Percentiles rank a stretch among this genome's conserved stretches.
Evolutionary conservation across 2,329 filamentous ascomycete species (phyloP).

Genomic region (Didymellaceae sp.): DNA sequence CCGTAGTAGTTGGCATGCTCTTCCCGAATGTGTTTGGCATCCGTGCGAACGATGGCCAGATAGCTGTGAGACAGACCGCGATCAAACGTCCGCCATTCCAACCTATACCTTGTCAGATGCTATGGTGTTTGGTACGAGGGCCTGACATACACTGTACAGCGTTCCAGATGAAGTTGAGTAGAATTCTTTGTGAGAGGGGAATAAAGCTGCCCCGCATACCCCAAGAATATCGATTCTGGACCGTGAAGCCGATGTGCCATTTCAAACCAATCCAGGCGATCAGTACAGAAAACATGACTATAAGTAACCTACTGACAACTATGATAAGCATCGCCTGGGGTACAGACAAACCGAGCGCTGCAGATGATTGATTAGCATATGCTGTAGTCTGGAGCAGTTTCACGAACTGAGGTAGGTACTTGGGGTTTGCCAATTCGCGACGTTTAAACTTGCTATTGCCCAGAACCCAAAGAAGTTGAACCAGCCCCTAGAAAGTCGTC

Average conservation of each 20-base stretch:
- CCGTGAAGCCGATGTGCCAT: constrained; percentile 60
- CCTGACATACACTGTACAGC: constrained; percentile 53
- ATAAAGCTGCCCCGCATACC: constrained; percentile 58
- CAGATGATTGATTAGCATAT: constrained; percentile 5
- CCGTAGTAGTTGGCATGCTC: constrained; percentile 44
- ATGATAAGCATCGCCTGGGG: constrained; percentile 58
- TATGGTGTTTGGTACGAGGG: no score
- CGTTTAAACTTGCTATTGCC: constrained; percentile 50
- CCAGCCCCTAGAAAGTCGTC: constrained; percentile 25
- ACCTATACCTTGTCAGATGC: constrained; percentile 26
- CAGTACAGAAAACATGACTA: constrained; percentile 53
- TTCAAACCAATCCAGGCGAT: constrained; percentile 57
- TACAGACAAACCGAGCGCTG: constrained; percentile 56
- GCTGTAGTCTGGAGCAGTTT: neutral
- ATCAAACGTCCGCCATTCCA: constrained; percentile 46
- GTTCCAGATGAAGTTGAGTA: constrained; percentile 61
- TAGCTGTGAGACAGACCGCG: constrained; percentile 45
- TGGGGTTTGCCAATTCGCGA: constrained; percentile 58
- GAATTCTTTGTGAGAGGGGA: constrained; percentile 55
- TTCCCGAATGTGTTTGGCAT: constrained; percentile 44
- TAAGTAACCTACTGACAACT: constrained; percentile 52
- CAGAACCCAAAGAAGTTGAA: constrained; percentile 54
- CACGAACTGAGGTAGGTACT: constrained; percentile 52
- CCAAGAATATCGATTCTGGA: constrained; percentile 60
- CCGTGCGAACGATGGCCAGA: constrained; percentile 46